Evolutionary conservation across 257 asterid species (phyloP).

Genomic region (Verbascum thapsus): DNA sequence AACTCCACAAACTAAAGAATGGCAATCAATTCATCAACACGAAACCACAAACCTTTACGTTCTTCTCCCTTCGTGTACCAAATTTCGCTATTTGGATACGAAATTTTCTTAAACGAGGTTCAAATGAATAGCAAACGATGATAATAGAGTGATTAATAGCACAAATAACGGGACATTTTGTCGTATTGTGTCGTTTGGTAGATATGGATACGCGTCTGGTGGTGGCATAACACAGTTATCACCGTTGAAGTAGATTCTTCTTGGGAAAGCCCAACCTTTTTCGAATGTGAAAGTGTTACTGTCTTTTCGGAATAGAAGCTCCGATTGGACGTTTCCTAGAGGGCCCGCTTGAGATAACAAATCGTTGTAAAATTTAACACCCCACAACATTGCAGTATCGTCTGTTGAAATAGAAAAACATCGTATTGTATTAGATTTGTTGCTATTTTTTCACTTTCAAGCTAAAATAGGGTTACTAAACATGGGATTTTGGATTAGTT

Average conservation of each 20-base stretch:
- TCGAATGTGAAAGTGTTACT: slow-evolving; percentile 60
- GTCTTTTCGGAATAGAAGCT: slow-evolving; percentile 65
- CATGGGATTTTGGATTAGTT: no score
- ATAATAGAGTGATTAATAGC: slow-evolving; percentile 33
- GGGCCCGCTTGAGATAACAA: slow-evolving; percentile 57
- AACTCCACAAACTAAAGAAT: slow-evolving; percentile 20
- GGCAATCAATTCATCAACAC: slow-evolving; percentile 17
- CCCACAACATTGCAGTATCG: slow-evolving; percentile 71
- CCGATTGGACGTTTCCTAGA: slow-evolving; percentile 65
- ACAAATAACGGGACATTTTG: slow-evolving; percentile 31
- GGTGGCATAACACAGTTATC: slow-evolving; percentile 73
- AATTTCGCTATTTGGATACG: not conserved
- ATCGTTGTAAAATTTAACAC: slow-evolving; percentile 60
- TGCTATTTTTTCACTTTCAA: no score
- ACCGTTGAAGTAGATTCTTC: slow-evolving; percentile 66
- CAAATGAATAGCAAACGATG: slow-evolving; percentile 30
- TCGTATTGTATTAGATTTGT: no score
- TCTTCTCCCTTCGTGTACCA: slow-evolving; percentile 22
- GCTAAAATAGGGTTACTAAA: no score
- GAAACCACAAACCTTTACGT: slow-evolving; percentile 5
- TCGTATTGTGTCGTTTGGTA: slow-evolving; percentile 42
- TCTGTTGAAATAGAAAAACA: slow-evolving; percentile 35
- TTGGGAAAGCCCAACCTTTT: slow-evolving; percentile 68
- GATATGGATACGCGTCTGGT: slow-evolving; percentile 57
- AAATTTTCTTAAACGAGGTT: slow-evolving; percentile 15